phyloP scores from a whole-genome alignment of 148 eudicot species.

The Gaultheria prostrata region DNA sequence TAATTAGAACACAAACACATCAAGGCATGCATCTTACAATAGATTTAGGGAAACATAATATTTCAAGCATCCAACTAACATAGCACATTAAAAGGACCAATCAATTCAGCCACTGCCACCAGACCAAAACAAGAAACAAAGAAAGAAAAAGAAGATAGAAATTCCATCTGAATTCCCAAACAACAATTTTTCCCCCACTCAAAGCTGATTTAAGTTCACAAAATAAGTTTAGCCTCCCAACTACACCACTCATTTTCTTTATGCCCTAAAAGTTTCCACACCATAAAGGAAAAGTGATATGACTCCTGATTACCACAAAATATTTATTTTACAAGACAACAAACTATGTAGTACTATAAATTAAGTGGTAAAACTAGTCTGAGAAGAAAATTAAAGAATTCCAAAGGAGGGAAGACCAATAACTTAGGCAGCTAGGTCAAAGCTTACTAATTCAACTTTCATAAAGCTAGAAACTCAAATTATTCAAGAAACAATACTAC shows the following conservation, averaged over 20 bases:
- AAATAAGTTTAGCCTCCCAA: not conserved
- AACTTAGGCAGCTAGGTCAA: not conserved
- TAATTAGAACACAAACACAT: constrained; percentile 1
- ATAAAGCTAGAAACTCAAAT: not conserved
- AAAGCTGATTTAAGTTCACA: not conserved
- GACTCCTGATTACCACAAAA: not conserved
- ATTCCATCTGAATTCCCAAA: not conserved
- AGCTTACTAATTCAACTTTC: not conserved
- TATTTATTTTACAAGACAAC: not conserved
- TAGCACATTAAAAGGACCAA: not conserved
- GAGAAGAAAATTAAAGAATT: not conserved
- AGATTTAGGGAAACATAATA: not conserved
- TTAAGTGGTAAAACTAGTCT: not conserved
- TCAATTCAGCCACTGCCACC: not conserved
- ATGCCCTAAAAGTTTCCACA: not conserved
- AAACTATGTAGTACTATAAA: not conserved
- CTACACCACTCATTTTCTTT: not conserved
- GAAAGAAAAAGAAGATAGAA: not conserved
- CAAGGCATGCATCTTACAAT: not conserved
- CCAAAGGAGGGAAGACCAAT: not conserved
- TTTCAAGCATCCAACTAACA: not conserved
- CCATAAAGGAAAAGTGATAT: not conserved
- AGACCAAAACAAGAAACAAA: not conserved
- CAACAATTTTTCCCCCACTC: not conserved
- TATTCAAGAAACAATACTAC: not conserved